Conservation (phyloP, 1,284 basidiomycete species). For the Meira miltonrushii region DNA sequence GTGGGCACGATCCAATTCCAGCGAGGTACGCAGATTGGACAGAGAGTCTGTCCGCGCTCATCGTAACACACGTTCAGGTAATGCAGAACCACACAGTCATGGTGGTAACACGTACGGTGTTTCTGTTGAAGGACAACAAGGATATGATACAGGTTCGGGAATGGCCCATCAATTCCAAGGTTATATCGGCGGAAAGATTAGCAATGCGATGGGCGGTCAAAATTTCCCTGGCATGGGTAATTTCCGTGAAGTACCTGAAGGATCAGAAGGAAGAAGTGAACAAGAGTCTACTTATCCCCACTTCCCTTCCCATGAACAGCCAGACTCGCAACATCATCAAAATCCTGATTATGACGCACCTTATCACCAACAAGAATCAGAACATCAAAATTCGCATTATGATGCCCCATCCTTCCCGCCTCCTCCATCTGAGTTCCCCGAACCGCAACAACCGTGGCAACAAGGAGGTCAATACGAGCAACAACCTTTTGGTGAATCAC, state of each 20-base stretch:
- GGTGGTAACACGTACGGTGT: slow-evolving; percentile 28
- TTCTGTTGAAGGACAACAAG: slow-evolving; percentile 12
- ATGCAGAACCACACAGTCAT: slow-evolving; percentile 38
- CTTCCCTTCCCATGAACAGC: not conserved
- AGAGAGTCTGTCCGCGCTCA: slow-evolving; percentile 33
- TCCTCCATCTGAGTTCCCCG: too few relatives aligned
- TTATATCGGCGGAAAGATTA: slow-evolving; percentile 15
- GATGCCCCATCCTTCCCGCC: too few relatives aligned
- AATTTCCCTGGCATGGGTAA: not conserved
- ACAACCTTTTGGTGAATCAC: too few relatives aligned
- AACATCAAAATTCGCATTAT: not conserved
- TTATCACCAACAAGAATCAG: not conserved
- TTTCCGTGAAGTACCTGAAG: slow-evolving; percentile 8
- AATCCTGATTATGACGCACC: not conserved
- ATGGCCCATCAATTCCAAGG: slow-evolving; percentile 28
- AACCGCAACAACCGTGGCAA: too few relatives aligned
- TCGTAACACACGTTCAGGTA: slow-evolving; percentile 42
- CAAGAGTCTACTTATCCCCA: not conserved
- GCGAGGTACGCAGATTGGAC: slow-evolving; percentile 32
- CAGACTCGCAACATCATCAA: not conserved
- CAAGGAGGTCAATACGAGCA: too few relatives aligned
- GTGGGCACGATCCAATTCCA: slow-evolving; percentile 32
- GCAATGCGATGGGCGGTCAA: slow-evolving; percentile 1
- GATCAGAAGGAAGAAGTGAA: not conserved
- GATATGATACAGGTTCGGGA: slow-evolving; percentile 19